phyloP scores from a whole-genome alignment of 2,329 filamentous ascomycete species.

The Exophiala alcalophila region DNA sequence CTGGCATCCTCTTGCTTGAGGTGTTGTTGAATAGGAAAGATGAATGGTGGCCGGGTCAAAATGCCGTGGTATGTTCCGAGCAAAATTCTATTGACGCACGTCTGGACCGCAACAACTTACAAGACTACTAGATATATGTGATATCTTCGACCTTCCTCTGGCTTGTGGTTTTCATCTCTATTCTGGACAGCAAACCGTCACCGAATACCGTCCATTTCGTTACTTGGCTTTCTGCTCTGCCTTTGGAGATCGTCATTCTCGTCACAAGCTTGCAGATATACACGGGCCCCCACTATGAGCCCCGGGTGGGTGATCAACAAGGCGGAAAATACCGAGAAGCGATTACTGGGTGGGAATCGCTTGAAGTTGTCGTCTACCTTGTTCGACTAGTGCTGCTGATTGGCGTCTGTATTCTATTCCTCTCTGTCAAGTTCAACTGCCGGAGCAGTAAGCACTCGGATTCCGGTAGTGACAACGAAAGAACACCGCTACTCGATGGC shows the following conservation, averaged over 20 bases:
- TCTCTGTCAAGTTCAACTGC: slow-evolving; percentile 48
- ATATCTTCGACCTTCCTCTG: slow-evolving; percentile 84
- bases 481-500: slow-evolving; percentile 43
- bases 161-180: slow-evolving; percentile 77
- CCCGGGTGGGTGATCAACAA: slow-evolving; percentile 49
- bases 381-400: slow-evolving; percentile 66
- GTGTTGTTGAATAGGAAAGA: slow-evolving; percentile 64
- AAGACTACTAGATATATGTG: slow-evolving; percentile 70
- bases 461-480: slow-evolving; percentile 40
- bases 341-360: slow-evolving; percentile 43
- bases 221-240: slow-evolving; percentile 72
- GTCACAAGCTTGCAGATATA: slow-evolving; percentile 67
- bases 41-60: slow-evolving; percentile 79
- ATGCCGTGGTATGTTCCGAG: slow-evolving; percentile 62
- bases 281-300: slow-evolving; percentile 63
- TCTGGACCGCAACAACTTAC: slow-evolving; percentile 20
- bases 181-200: slow-evolving; percentile 77
- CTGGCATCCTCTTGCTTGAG: slow-evolving; percentile 69
- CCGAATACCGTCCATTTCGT: slow-evolving; percentile 76
- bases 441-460: slow-evolving; percentile 36
- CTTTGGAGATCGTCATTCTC: slow-evolving; percentile 71
- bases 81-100: background rate
- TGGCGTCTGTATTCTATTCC: slow-evolving; percentile 60
- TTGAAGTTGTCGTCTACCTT: slow-evolving; percentile 55
- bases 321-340: slow-evolving; percentile 42